These are phyloP conservation scores for Pseudisothecium myosuroides DNA, from an alignment of 225 moss, liverwort and hornwort species.

Conservation along the genomic window DNA sequence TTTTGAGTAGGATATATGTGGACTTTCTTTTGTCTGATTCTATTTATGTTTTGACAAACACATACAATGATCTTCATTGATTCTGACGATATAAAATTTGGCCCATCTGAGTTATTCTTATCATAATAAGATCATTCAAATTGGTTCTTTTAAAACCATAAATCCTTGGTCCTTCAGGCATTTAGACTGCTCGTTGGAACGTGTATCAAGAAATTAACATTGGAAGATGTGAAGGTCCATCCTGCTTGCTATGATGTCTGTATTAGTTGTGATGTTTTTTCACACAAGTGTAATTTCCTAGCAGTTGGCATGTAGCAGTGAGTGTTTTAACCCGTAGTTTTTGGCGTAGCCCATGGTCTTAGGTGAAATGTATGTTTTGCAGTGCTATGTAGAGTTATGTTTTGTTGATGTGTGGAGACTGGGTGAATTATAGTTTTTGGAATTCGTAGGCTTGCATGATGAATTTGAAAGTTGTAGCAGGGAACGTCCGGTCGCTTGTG, in stretches of 20 bases:
- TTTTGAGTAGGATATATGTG: neutral
- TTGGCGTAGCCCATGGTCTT: neutral
- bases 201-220: neutral
- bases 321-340: neutral
- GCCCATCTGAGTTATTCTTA: neutral
- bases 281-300: neutral
- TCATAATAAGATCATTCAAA: neutral
- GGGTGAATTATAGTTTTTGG: neutral
- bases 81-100: too few relatives aligned
- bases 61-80: neutral
- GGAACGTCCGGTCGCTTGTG: slow-evolving; percentile 22
- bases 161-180: neutral
- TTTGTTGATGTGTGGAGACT: neutral
- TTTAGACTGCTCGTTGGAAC: neutral
- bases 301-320: neutral
- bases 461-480: slow-evolving; percentile 22
- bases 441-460: neutral
- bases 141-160: neutral
- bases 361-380: neutral
- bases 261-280: neutral
- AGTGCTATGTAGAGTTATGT: neutral
- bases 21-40: neutral
- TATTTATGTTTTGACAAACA: neutral
- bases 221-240: neutral
- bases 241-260: neutral